A percentile compares a stretch with the other conserved stretches of the same genome.
phyloP scores from a whole-genome alignment of 768 basidiomycete genomes.

The Myochromella boudieri region DNA sequence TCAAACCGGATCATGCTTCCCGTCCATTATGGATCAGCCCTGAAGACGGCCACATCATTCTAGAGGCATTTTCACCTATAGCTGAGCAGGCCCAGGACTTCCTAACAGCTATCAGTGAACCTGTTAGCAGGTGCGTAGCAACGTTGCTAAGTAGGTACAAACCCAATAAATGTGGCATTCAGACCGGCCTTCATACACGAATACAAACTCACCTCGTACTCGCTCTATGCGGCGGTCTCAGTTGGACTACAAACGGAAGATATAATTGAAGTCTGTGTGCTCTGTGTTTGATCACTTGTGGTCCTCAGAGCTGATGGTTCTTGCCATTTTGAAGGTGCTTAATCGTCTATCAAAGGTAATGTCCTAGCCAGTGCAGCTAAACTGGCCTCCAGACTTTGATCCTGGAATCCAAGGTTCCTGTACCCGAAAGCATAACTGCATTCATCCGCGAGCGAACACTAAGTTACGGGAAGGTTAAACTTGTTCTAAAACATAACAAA shows the following conservation, averaged over 20 bases:
- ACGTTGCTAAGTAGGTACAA: constrained; percentile 28
- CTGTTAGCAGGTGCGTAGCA: constrained; percentile 87
- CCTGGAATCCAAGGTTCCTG: constrained; percentile 67
- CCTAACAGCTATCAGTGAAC: constrained; percentile 95
- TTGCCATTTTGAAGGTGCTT: constrained; percentile 53
- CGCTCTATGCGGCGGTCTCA: constrained; percentile 96
- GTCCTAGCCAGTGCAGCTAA: background rate
- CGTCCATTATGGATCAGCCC: constrained; percentile 97
- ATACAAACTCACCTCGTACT: constrained; percentile 98
- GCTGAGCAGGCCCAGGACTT: constrained; percentile 99
- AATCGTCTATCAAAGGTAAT: constrained; percentile 78
- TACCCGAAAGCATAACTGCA: constrained; percentile 80
- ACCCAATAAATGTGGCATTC: constrained; percentile 22
- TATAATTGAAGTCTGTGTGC: constrained; percentile 86
- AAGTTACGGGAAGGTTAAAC: constrained; percentile 97
- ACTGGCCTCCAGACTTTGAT: constrained; percentile 5
- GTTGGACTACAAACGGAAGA: constrained; percentile 97
- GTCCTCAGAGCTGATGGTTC: constrained; percentile 26
- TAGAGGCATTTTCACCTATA: constrained; percentile 97
- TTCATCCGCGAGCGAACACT: constrained; percentile 93
- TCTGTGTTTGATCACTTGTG: constrained; percentile 24
- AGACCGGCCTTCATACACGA: constrained; percentile 99
- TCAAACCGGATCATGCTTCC: constrained; percentile 89
- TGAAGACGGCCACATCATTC: constrained; percentile 88
- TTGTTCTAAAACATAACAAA: constrained; percentile 96